Evolutionary conservation across 768 basidiomycete species (phyloP).

Genomic region (Boletus vermiculosoides): DNA sequence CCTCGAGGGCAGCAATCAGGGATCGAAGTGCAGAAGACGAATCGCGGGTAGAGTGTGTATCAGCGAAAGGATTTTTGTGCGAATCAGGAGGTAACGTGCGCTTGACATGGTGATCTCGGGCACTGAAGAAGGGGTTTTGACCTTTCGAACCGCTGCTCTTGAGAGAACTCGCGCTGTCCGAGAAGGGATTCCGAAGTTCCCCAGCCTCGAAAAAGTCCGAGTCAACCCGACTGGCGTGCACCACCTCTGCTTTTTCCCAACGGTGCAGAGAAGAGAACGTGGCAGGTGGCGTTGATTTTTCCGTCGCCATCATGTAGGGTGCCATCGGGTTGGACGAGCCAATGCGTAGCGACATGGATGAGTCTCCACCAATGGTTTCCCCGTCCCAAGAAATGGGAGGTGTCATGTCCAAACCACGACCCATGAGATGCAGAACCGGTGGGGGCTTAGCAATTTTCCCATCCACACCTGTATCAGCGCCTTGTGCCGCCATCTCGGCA

Average conservation of each 20-base stretch:
- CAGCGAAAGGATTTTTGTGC: constrained; percentile 43
- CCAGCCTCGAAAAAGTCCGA: not conserved
- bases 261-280: constrained; percentile 50
- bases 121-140: constrained; percentile 43
- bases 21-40: constrained; percentile 49
- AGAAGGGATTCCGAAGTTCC: constrained; percentile 27
- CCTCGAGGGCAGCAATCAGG: constrained; percentile 66
- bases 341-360: constrained; percentile 50
- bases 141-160: constrained; percentile 13
- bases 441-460: constrained; percentile 17
- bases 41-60: constrained; percentile 27
- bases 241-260: constrained; percentile 71
- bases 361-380: constrained; percentile 44
- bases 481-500: constrained; percentile 46
- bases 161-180: constrained; percentile 20
- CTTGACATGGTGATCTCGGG: constrained; percentile 35
- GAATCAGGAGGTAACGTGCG: constrained; percentile 18
- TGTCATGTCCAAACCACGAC: constrained; percentile 39
- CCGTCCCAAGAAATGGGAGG: constrained; percentile 52
- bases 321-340: constrained; percentile 46
- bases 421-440: constrained; percentile 45
- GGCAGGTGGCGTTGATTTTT: constrained; percentile 62
- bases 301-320: constrained; percentile 45
- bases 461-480: constrained; percentile 23
- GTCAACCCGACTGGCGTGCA: constrained; percentile 39